Conservation (phyloP, 2,329 filamentous ascomycete genomes). For the Onygenales sp. region DNA sequence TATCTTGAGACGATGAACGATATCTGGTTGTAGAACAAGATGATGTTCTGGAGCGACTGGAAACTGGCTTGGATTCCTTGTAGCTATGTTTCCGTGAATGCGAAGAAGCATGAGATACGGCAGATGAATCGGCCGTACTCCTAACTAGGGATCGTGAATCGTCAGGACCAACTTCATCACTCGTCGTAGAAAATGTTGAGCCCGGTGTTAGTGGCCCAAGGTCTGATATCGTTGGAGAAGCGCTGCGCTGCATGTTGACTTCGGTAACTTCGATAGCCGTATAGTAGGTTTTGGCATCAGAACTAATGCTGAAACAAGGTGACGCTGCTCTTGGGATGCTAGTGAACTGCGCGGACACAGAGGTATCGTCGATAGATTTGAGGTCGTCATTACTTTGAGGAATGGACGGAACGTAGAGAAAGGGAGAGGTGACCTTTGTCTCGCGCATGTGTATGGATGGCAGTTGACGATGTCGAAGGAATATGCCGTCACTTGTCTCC, state of each 20-base stretch:
- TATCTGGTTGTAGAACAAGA: conserved; percentile 20
- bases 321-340: conserved; percentile 7
- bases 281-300: conserved; percentile 15
- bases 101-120: not conserved
- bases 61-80: conserved; percentile 13
- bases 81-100: not conserved
- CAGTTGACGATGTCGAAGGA: conserved; percentile 1
- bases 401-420: conserved; percentile 8
- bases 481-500: conserved; percentile 1
- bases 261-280: conserved; percentile 14
- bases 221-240: conserved; percentile 7
- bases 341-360: conserved; percentile 7
- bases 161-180: conserved; percentile 1
- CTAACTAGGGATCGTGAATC: conserved; percentile 4
- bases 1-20: conserved; percentile 26
- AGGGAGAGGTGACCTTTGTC: conserved; percentile 4
- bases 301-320: conserved; percentile 7
- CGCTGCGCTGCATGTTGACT: conserved; percentile 4
- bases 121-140: not conserved
- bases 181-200: conserved; percentile 5
- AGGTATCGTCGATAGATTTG: conserved; percentile 4
- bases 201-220: conserved; percentile 4
- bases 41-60: conserved; percentile 21
- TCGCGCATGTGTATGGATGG: conserved; percentile 4
- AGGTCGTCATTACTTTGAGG: conserved; percentile 4